These are phyloP conservation scores for Lanmaoa pseudosensibilis DNA, from an alignment of 768 basidiomycete genomes.

Conservation along the genomic window DNA sequence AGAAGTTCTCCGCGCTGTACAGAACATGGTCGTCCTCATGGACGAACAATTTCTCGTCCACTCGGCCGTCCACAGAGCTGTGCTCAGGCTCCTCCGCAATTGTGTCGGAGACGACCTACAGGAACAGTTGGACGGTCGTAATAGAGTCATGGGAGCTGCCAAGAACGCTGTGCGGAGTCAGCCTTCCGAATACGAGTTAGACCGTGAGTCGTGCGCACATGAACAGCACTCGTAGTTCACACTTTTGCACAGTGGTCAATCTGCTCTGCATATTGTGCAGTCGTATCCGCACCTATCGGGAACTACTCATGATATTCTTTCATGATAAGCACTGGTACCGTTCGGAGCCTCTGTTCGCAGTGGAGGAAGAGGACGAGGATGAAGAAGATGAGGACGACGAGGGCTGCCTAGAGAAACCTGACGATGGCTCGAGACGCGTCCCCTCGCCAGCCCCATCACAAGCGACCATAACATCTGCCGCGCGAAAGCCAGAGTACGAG, in stretches of 20 bases:
- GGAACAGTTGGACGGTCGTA: slow-evolving; percentile 79
- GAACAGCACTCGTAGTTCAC: slow-evolving; percentile 4
- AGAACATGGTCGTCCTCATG: slow-evolving; percentile 87
- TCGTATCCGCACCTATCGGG: slow-evolving; percentile 83
- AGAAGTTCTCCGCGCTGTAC: slow-evolving; percentile 81
- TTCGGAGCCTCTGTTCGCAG: slow-evolving; percentile 70
- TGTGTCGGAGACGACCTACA: slow-evolving; percentile 93
- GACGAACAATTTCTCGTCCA: slow-evolving; percentile 95
- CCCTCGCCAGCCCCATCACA: slow-evolving; percentile 66
- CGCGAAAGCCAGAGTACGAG: slow-evolving; percentile 85
- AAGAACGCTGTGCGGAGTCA: slow-evolving; percentile 61
- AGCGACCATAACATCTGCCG: slow-evolving; percentile 52
- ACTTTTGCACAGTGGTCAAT: slow-evolving; percentile 70
- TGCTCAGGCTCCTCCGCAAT: slow-evolving; percentile 77
- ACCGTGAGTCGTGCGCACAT: slow-evolving; percentile 53
- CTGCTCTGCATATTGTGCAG: slow-evolving; percentile 90
- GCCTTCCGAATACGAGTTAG: slow-evolving; percentile 89
- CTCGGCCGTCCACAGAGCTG: slow-evolving; percentile 85
- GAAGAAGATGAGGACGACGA: slow-evolving; percentile 47
- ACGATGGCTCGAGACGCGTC: slow-evolving; percentile 23
- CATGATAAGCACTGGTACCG: slow-evolving; percentile 90
- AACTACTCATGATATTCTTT: slow-evolving; percentile 95
- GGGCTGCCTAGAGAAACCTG: slow-evolving; percentile 6
- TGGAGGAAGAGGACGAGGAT: slow-evolving; percentile 75
- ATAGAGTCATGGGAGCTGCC: slow-evolving; percentile 81